Evolutionary conservation across 176 grass and related monocot genomes (phyloP).

Genomic region (Areca catechu): DNA sequence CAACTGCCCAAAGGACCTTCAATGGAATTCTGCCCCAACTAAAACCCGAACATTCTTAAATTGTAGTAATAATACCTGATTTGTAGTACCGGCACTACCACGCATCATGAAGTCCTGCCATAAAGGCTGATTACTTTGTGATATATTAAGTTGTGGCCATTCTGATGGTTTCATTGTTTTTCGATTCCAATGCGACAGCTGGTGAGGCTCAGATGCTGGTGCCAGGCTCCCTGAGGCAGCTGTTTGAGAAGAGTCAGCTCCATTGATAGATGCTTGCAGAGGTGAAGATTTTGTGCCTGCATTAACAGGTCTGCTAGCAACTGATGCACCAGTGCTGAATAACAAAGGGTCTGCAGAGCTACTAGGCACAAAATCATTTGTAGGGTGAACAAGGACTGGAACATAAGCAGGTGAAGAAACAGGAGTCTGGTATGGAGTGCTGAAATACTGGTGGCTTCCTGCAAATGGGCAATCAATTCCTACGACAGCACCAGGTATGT

Average conservation of each 20-base stretch:
- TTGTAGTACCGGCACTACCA: constrained; percentile 20
- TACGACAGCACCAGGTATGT: constrained; percentile 35
- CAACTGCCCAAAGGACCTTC: no score
- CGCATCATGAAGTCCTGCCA: constrained; percentile 20
- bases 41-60: background rate
- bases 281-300: no score
- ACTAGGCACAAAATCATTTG: constrained; percentile 33
- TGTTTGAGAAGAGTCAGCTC: constrained; percentile 30
- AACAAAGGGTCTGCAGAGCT: constrained; percentile 20
- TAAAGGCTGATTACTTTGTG: constrained; percentile 37
- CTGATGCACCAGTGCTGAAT: constrained; percentile 25
- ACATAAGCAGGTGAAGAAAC: constrained; percentile 41
- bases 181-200: constrained; percentile 37
- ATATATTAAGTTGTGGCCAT: constrained; percentile 25
- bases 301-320: constrained; percentile 33
- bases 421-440: constrained; percentile 38
- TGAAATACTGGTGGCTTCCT: constrained; percentile 44
- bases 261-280: constrained; percentile 33
- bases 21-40: no score
- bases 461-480: constrained; percentile 33
- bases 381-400: constrained; percentile 48
- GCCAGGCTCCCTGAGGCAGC: constrained; percentile 14
- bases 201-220: constrained; percentile 22
- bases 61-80: constrained; percentile 41
- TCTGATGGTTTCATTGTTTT: constrained; percentile 38